Percentiles rank a stretch among this genome's conserved stretches.
phyloP scores from a whole-genome alignment of 257 asterid genomes.

The Avicennia marina region DNA sequence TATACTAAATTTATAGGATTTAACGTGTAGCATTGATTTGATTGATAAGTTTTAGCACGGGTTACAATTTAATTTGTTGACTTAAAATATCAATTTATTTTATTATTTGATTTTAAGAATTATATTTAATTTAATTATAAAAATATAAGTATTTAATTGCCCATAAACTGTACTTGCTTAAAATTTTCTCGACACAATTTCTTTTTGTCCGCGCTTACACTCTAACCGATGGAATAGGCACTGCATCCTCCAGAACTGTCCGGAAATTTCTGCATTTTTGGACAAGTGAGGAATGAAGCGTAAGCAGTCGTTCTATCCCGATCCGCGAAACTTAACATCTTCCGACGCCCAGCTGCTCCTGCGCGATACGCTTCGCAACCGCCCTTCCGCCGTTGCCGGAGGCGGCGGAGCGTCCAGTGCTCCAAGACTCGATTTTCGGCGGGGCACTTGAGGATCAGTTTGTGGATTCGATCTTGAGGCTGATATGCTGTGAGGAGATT shows the following conservation, averaged over 20 bases:
- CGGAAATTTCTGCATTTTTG: not conserved
- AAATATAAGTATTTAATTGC: not conserved
- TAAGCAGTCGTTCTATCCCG: conserved; percentile 51
- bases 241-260: no score
- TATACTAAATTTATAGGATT: no score
- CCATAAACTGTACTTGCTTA: no score
- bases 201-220: no score
- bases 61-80: no score
- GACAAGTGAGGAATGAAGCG: conserved; percentile 50
- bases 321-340: conserved; percentile 62
- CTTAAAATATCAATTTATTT: no score
- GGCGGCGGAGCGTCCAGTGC: conserved; percentile 11
- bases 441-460: conserved; percentile 37
- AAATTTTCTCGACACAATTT: no score
- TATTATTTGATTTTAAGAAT: no score
- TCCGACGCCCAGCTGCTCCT: conserved; percentile 71
- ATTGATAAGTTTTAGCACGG: no score
- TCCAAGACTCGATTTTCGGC: conserved; percentile 30
- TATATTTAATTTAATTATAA: no score
- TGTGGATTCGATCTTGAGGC: conserved; percentile 42
- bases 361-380: conserved; percentile 93
- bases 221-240: no score
- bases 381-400: conserved; percentile 46
- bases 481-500: conserved; percentile 61
- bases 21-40: no score